These are phyloP conservation scores for Aquanectria penicillioides DNA, from an alignment of 2,329 filamentous ascomycete species.

Conservation along the genomic window DNA sequence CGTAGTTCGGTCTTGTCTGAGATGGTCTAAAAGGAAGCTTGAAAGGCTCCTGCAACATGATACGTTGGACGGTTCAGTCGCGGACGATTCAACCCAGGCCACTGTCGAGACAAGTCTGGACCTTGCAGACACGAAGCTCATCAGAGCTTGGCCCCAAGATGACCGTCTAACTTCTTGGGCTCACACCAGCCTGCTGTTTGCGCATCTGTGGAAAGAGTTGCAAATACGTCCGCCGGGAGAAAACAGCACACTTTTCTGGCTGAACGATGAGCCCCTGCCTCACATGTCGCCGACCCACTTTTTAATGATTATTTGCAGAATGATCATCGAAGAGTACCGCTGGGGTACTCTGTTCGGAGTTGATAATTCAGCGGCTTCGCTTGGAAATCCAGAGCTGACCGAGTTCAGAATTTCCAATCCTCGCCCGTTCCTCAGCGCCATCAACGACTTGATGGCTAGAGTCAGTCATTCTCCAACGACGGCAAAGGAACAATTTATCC, in stretches of 20 bases:
- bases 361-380: too few relatives aligned
- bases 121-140: too few relatives aligned
- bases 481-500: background rate
- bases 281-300: background rate
- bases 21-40: conserved; percentile 9
- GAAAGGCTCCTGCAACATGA: background rate
- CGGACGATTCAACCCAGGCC: too few relatives aligned
- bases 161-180: background rate
- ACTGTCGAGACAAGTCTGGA: too few relatives aligned
- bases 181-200: background rate
- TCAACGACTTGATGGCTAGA: background rate
- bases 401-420: background rate
- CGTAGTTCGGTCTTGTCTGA: background rate
- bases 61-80: too few relatives aligned
- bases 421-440: background rate
- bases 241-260: background rate
- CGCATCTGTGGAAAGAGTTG: background rate
- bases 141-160: background rate
- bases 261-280: background rate
- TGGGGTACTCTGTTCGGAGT: background rate
- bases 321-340: background rate
- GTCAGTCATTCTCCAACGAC: background rate
- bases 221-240: background rate
- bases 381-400: too few relatives aligned
- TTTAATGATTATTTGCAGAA: conserved; percentile 9